Evolutionary conservation across 768 basidiomycete genomes (phyloP), one percentile per base, ranked within the genome.

Genomic region (Lepiota brunneoincarnata): DNA sequence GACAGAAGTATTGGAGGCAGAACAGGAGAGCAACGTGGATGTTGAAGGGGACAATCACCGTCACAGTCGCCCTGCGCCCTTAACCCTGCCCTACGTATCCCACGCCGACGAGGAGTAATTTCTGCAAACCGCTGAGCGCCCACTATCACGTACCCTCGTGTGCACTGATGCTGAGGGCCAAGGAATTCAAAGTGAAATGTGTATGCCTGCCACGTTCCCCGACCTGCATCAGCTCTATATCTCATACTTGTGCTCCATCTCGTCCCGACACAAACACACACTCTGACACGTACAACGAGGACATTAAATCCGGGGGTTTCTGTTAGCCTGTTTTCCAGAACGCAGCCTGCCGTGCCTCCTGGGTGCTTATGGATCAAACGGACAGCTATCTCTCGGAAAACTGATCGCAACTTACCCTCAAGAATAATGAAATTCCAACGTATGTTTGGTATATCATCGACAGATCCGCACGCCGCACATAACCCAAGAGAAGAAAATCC

Each of bases 201-300:
- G 73, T 73, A 49, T n/a, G 62, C 49, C 14, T 1, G 4, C 9
- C 17, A 28, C 2, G 12, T n/a, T n/a, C n/a, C 18, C 45, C 28
- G 17, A 11, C 26, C 23, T n/a, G n/a, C 21, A 5, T 15, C 39
- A 23, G 12, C 21, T 24, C 40, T 42, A 28, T 18, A 15, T 40
- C 11, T 49, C 18, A 31, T n/a, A n/a, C 9, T 54, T 47, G 46
- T 11, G 42, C 43, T 48, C 12, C 23, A 12, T 48, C 36, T 35
- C 77, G 77, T 73, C 2, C 74, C 76, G 2, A 75, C 75, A 0
- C 75, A 76, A 54, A 75, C 73, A n/a, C 72, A 79, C 53, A 64
- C 78, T 34, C 67, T 79, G 23, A 60, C 78, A 23, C 75, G 73
- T 26, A 76, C 77, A 0, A 76, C 77, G 1, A 64, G 77, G 15